Base-by-base conservation (phyloP, 495 filamentous ascomycete species). In the Penicillium verhagenii region DNA sequence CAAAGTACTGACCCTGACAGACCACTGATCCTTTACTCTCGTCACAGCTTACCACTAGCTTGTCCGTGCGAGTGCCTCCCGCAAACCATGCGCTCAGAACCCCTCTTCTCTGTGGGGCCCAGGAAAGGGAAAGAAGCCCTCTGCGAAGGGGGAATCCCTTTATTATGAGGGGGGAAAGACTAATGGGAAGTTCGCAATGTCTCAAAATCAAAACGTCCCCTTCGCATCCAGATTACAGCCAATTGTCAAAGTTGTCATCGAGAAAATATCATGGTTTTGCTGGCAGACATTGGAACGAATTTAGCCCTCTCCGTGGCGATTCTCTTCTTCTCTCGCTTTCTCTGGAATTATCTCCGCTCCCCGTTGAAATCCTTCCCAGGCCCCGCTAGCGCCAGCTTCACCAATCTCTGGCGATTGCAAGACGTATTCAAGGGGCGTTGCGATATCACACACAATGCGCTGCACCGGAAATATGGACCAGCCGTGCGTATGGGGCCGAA, bases 401-500 rank as follows among this genome's bases (percentile, higher is more conserved):
- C 64, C 25, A 58, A 69, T 49, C 25, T 69, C 16, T 71, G 68
- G 68, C 61, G 66, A n/a, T 23, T 65, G 20, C 29, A 49, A 21
- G 60, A 71, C 43, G 62, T 66, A 11, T 70, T 48, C 23, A 46
- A 49, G 6, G 67, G 69, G 10, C 58, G 61, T 6, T 54, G 53
- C 35, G 66, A 72, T 50, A 57, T 63, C 18, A 68, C 61, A 0
- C 64, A 72, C 21, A 52, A 47, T 28, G 29, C 57, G 13, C 54
- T 73, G 29, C 74, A 77, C 56, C 63, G 63, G 4, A 58, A 65
- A 28, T 58, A 71, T 60, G 73, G 73, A 8, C 23, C 60, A 8
- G 65, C 61, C 16, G 69, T 76, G 21, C 67, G 69, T 4, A 52
- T 75, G 47, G 72, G 70, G 2, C 74, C 73, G 2, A 72, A 73